These are phyloP conservation scores for Helenozyma rhizophorensis DNA, from an alignment of 805 yeast genomes.

Conservation along the genomic window DNA sequence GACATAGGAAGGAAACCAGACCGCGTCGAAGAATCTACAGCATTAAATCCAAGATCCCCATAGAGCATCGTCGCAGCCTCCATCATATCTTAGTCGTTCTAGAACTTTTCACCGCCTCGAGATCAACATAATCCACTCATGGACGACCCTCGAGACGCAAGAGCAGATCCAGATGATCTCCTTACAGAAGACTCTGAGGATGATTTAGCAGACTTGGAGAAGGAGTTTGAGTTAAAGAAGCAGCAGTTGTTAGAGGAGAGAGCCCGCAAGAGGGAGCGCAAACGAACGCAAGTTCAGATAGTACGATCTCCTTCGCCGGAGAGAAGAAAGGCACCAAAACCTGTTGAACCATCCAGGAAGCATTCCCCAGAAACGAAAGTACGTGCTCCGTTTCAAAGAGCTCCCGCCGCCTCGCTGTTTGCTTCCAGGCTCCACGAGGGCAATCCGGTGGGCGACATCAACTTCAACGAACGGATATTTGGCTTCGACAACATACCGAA, in stretches of 20 bases:
- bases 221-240: slow-evolving; percentile 29
- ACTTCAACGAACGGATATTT: slow-evolving; percentile 12
- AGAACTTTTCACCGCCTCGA: too few species aligned
- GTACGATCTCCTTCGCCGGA: slow-evolving; percentile 15
- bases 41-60: too few species aligned
- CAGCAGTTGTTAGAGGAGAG: slow-evolving; percentile 16
- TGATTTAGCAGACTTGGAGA: slow-evolving; percentile 33
- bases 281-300: slow-evolving; percentile 4
- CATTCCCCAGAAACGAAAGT: background rate
- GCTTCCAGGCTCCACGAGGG: slow-evolving; percentile 10
- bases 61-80: too few species aligned
- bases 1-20: too few species aligned
- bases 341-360: background rate
- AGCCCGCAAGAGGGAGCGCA: slow-evolving; percentile 9
- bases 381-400: slow-evolving; percentile 3
- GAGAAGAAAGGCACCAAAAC: background rate
- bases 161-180: slow-evolving; percentile 21
- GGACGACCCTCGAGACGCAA: slow-evolving; percentile 32
- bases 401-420: slow-evolving; percentile 7
- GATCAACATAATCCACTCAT: too few species aligned
- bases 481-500: slow-evolving; percentile 15
- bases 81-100: too few species aligned
- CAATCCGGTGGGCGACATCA: background rate
- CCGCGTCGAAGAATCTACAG: too few species aligned
- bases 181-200: slow-evolving; percentile 38